Base-by-base conservation (phyloP, 2,329 filamentous ascomycete species). In the Aureobasidium mangrovei region DNA sequence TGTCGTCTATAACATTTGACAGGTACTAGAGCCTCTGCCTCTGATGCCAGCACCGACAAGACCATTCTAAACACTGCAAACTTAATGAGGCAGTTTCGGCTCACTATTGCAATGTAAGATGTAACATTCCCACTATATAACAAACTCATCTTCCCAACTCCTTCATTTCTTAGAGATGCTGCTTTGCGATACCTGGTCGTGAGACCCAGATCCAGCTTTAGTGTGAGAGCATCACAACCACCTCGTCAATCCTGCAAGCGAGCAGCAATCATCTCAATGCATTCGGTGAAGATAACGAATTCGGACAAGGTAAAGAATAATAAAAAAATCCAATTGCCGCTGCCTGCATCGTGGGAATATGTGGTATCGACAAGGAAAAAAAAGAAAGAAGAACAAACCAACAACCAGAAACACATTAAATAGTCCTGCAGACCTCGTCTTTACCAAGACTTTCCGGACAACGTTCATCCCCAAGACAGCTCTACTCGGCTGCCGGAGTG, bases 401-500 rank as follows among this genome's bases (percentile, higher is more conserved):
- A 42, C 7, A 27, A 42, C 7, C 18, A n/a, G 18, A 18, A 18
- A 42, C 7, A 42, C 26, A 18, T 42, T 42, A 18, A n/a, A 42
- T 27, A 18, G 18, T 18, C 18, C 18, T 18, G 18, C 18, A 18
- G 12, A 42, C 26, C 39, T n/a, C 7, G 39, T 35, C 32, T 35
- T 42, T 42, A 7, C n/a, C 39, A 18, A 42, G 32, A 12, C 12
- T 10, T 10, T 26, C 18, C 18, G 18, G 18, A 18, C 18, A 18
- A 18, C 18, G 18, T 18, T 35, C 32, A 7, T 42, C 18, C 39
- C n/a, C 39, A 18, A 42, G 32, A 12, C 12, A 29, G 35, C 28
- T 32, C 49, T 52, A 56, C 38, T 52, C 53, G 32, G 43, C 55
- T 3, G 54, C 46, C 9, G 60, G 53, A 27, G 55, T 57, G 10